Conservation (phyloP, 768 basidiomycete species). For the Boletus subcaerulescens region DNA sequence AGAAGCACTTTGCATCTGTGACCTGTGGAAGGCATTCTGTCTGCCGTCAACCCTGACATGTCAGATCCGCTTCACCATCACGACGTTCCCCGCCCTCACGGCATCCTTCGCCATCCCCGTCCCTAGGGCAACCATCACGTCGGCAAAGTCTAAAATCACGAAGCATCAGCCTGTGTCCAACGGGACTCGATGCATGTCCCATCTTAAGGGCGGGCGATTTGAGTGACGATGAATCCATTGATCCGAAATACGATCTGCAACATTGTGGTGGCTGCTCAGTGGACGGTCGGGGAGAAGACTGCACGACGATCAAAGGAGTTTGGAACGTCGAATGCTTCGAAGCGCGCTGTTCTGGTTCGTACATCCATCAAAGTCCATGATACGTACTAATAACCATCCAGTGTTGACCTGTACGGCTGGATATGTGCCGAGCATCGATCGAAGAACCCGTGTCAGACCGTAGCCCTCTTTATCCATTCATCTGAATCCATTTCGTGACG, state of each 20-base stretch:
- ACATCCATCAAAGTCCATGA: not conserved
- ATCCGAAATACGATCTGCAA: constrained; percentile 58
- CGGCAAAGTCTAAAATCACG: constrained; percentile 38
- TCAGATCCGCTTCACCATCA: constrained; percentile 27
- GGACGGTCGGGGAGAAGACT: constrained; percentile 65
- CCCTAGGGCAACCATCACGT: constrained; percentile 17
- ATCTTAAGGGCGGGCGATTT: constrained; percentile 37
- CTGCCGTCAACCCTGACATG: constrained; percentile 45
- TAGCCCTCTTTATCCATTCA: constrained; percentile 1
- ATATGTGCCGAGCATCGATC: constrained; percentile 13
- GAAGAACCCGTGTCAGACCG: constrained; percentile 10
- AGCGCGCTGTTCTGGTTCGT: constrained; percentile 51
- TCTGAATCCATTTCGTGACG: not conserved
- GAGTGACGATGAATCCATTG: constrained; percentile 61
- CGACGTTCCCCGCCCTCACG: constrained; percentile 18
- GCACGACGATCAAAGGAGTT: constrained; percentile 60
- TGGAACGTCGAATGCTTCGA: constrained; percentile 70
- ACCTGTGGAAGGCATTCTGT: constrained; percentile 42
- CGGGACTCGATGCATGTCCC: constrained; percentile 55
- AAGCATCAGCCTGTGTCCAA: constrained; percentile 45
- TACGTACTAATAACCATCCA: not conserved
- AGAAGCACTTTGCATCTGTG: not conserved
- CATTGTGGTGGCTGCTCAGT: constrained; percentile 76
- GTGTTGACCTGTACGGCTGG: constrained; percentile 12
- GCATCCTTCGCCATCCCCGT: constrained; percentile 32